phyloP scores from a whole-genome alignment of 2,329 filamentous ascomycete genomes.

The Fusarium secorum region DNA sequence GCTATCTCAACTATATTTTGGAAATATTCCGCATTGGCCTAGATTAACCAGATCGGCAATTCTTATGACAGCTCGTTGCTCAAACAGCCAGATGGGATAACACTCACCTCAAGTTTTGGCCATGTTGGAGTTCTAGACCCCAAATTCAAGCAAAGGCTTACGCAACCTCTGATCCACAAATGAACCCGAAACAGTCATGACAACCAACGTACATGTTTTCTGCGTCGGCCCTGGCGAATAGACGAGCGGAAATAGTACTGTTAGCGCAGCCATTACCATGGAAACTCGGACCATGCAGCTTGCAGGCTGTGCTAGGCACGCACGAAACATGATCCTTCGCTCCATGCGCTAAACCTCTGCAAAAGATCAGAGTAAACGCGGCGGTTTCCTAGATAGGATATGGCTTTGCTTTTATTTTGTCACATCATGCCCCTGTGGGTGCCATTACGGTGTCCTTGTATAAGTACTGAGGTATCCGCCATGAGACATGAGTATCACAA shows the following conservation, averaged over 20 bases:
- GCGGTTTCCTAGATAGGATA: slow-evolving; percentile 20
- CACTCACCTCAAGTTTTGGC: not conserved
- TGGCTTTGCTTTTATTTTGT: not conserved
- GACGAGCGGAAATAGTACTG: not conserved
- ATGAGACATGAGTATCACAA: not conserved
- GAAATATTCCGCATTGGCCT: not conserved
- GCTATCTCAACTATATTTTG: not conserved
- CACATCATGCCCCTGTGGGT: not conserved
- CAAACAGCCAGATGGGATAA: not conserved
- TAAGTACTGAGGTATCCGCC: slow-evolving; percentile 12
- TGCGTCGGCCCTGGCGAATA: slow-evolving; percentile 7
- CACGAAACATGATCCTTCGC: slow-evolving; percentile 8
- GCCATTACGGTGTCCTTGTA: not conserved
- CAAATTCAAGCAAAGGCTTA: slow-evolving; percentile 23
- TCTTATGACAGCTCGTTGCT: not conserved
- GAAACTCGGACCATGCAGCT: slow-evolving; percentile 13
- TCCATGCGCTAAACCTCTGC: not conserved
- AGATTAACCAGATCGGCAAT: not conserved
- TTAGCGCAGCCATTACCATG: slow-evolving; percentile 3
- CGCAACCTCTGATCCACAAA: slow-evolving; percentile 28
- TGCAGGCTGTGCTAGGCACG: slow-evolving; percentile 27
- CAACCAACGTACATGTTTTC: not conserved
- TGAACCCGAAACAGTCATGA: slow-evolving; percentile 12
- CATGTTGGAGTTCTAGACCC: not conserved
- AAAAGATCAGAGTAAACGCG: not conserved